Percentiles rank a stretch among this genome's conserved stretches.
Conservation (phyloP, 371 early-diverging fungal genomes). For the Blakeslea trispora region DNA sequence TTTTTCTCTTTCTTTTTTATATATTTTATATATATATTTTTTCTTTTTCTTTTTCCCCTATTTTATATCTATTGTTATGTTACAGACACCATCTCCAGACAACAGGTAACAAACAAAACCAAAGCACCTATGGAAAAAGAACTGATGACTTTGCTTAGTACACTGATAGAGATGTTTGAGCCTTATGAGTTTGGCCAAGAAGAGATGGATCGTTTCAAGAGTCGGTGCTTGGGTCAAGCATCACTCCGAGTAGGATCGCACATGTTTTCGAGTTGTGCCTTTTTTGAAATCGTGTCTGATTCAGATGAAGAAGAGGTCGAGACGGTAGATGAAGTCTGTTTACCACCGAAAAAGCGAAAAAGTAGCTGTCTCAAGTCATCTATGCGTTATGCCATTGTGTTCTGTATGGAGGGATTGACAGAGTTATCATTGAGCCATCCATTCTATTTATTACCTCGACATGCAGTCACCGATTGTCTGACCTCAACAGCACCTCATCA, state of each 20-base stretch:
- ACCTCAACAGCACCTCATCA: constrained; percentile 38
- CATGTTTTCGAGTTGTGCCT: constrained; percentile 21
- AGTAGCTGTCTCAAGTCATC: constrained; percentile 13
- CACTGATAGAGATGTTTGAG: neutral
- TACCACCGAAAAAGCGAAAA: constrained; percentile 48
- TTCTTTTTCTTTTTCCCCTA: too few relatives aligned
- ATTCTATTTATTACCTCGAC: constrained; percentile 46
- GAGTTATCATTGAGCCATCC: constrained; percentile 4
- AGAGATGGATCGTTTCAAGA: constrained; percentile 19
- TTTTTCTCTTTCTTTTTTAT: too few relatives aligned
- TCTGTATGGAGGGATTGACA: constrained; percentile 19
- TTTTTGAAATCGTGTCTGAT: constrained; percentile 51
- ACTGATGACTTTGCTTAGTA: neutral
- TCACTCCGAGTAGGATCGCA: constrained; percentile 26
- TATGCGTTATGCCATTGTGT: constrained; percentile 35
- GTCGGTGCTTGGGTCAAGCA: constrained; percentile 38
- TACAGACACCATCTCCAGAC: too few relatives aligned
- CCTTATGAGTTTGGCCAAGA: neutral
- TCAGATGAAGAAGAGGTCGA: constrained; percentile 25
- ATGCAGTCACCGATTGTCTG: constrained; percentile 48
- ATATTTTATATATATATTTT: too few relatives aligned
- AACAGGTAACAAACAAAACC: too few relatives aligned
- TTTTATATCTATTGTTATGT: too few relatives aligned
- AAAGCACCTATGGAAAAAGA: too few relatives aligned
- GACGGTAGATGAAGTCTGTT: neutral